Base-by-base conservation (phyloP, 1,284 basidiomycete genomes). In the Microbotryum lychnidis-dioicae region DNA sequence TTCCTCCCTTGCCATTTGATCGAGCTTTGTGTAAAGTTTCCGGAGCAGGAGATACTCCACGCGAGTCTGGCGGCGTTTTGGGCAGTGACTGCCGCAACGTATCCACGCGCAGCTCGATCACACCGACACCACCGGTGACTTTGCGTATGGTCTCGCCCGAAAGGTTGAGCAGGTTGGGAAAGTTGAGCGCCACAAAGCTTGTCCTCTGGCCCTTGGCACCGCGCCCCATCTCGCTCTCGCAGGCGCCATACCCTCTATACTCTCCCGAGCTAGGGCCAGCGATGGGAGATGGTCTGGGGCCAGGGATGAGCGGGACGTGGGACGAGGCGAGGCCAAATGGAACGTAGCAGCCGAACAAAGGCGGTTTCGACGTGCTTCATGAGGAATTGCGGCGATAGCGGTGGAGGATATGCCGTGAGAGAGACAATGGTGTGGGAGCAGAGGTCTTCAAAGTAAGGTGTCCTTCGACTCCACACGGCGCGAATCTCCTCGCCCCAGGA, bases 41-140 rank as follows among this genome's bases (percentile, higher is more conserved):
- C 77, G 16, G 68, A 64, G 6, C 83, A 79, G 49, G 82, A 83
- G 29, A 97, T 80, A 10, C 97, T 80, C 75, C 97, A 91, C 7
- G 91, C 90, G 9, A 97, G 75, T 76, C 97, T 91, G 61, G 97
- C 78, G 0, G 91, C 91, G 72, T 97, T 89, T 1, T 84, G 85
- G 8, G 91, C 93, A 7, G 58, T 56, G 31, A 60, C 31, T 67
- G 63, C 27, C 62, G 58, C 48, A 67, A 54, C 7, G 66, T 65
- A 25, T 64, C 65, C 53, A 68, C 65, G 20, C 62, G 53, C 57
- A 64, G 48, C 48, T 68, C 65, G 0, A 81, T 83, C 64, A 97
- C 73, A 74, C 97, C 89, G 0, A 93, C 66, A 18, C 66, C 66
- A 4, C 60, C 61, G 1, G 66, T 57, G 25, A 65, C 63, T 9